phyloP scores from a whole-genome alignment of 805 yeast species.

The Candida suzukii region DNA sequence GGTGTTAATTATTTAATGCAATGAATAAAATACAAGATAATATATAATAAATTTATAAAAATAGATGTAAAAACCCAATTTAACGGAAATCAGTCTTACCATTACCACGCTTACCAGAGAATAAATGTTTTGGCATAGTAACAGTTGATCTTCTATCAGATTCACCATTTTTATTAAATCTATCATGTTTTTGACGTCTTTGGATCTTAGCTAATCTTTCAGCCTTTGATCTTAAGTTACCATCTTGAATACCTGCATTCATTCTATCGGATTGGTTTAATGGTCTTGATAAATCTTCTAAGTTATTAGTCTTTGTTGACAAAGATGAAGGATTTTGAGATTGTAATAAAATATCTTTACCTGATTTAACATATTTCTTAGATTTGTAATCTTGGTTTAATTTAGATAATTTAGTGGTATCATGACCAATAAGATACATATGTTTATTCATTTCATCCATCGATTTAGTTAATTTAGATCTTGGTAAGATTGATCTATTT shows the following conservation, averaged over 20 bases:
- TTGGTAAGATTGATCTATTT: conserved; percentile 83
- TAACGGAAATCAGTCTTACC: conserved; percentile 90
- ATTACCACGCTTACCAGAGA: conserved; percentile 93
- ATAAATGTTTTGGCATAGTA: conserved; percentile 86
- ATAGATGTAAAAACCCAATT: background rate
- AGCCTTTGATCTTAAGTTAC: conserved; percentile 73
- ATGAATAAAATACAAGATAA: background rate
- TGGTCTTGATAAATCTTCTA: conserved; percentile 28
- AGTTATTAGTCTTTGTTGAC: conserved; percentile 5
- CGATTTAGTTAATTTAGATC: conserved; percentile 76
- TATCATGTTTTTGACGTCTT: conserved; percentile 88
- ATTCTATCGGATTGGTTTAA: conserved; percentile 68
- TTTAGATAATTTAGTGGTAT: conserved; percentile 58
- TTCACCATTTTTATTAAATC: conserved; percentile 90
- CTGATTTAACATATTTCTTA: conserved; percentile 38
- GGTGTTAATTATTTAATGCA: background rate
- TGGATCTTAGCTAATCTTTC: conserved; percentile 82
- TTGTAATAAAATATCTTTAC: conserved; percentile 74
- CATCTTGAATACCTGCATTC: conserved; percentile 81
- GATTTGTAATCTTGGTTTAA: conserved; percentile 27
- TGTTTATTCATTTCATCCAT: conserved; percentile 80
- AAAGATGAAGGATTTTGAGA: conserved; percentile 24
- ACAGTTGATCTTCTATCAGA: conserved; percentile 88
- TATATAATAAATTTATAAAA: background rate
- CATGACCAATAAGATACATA: conserved; percentile 86